Evolutionary conservation across 169 alveolate species (phyloP), one percentile per base, ranked within the genome.

Genomic region (Plasmodium inui): DNA sequence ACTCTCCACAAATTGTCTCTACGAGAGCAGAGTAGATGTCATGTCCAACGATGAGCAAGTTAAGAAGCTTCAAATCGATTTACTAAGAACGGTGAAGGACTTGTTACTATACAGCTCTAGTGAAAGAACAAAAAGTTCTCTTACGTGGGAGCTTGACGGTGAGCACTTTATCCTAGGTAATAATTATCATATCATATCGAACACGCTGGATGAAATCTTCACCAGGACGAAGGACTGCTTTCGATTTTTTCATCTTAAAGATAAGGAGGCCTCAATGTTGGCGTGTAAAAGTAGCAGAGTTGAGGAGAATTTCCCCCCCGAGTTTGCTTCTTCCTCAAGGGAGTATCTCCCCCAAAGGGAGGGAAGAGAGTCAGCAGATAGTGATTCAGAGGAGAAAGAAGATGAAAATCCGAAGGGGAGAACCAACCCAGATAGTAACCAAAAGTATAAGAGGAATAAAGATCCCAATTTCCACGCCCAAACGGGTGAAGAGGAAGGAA

Each of bases 21-120:
- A 95, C 93, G 44, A 90, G 10, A 71, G 82, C 79, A 61, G 92
- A 81, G 12, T 88, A 76, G 72, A 93, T 93, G n/a, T 50, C 76
- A 78, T 67, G 79, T 55, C 91, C 82, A 28, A 82, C 76, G 71
- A 84, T n/a, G 41, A 32, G 80, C 37, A 78, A 46, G 67, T 79
- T 80, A 90, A 85, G 53, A 57, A 93, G 57, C 72, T 93, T 28
- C 32, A 83, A 82, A 82, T 46, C 14, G 74, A 67, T 19, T 91
- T 84, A 44, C 19, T 83, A 41, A 80, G 55, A 80, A 73, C 72
- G 57, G 83, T 73, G 37, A 67, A 79, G 26, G 95, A 91, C 44
- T 91, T 91, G 41, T 70, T 84, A 91, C 9, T 80, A 7, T 76
- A 84, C 46, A 53, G 88, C 73, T 57, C 82, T 30, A 88, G 28